Base-by-base conservation (phyloP, 129 eudicot genomes). In the Glebionis coronaria region DNA sequence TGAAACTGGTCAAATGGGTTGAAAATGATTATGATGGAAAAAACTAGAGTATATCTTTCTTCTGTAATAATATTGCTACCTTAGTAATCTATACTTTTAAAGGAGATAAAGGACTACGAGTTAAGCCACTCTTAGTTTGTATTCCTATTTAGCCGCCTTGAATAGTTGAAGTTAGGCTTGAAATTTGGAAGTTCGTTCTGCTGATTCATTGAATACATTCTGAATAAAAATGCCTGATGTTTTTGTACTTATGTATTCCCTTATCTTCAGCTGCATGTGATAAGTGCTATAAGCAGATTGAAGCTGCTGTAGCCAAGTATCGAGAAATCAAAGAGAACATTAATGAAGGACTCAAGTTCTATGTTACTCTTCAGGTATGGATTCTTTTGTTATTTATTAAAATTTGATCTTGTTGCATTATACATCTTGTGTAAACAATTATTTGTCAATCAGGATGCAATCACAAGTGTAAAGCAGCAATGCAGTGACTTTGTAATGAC, bases 401-500 rank as follows among this genome's bases (percentile, higher is more conserved):
- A 23, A 13, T 14, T n/a, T 56, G 4, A 23, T 71, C 60, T 46
- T 4, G 25, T 19, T 5, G 53, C n/a, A 20, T 29, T 9, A 15
- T 2, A 47, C 46, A 29, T 60, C 46, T 35, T 60, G 42, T 2
- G 25, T 6, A 8, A 29, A 18, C 12, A 14, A 31, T 50, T 27
- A 7, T 63, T 35, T 60, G 46, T 40, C 52, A 12, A 79, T 86
- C 88, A 94, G 99, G 99, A 94, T 63, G 99, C 99, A 31, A 90
- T 94, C 42, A 87, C 88, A 64, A 87, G 74, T 66, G 83, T 94
- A 55, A 94, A 94, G 84, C 99, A 94, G 50, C 99, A 90, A 75
- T 90, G 95, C 80, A 85, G 93, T 61, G 99, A 94, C 80, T 94
- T 84, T 67, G 88, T 87, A 65, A 94, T 94, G 99, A 94, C 99